Base-by-base conservation (phyloP, 129 eudicot species). In the Erigeron canadensis region DNA sequence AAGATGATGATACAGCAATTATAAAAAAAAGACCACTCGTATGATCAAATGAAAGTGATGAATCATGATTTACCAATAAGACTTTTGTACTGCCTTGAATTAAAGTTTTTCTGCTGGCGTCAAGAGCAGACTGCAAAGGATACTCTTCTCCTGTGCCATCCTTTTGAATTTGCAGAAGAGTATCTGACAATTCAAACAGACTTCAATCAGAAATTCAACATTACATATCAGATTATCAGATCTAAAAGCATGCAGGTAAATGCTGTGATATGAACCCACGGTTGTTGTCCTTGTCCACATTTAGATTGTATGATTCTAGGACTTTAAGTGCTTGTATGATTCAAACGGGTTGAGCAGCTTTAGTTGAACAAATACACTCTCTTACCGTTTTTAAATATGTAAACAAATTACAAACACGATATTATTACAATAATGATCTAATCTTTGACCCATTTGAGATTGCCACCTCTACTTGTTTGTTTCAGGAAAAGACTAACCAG, bases 21-120 rank as follows among this genome's bases (percentile, higher is more conserved):
- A n/a, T n/a, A 42, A 68, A n/a, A 64, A 74, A 11, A 56, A 70
- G 63, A 65, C 18, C 15, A 57, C 48, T 42, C 55, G 37, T 39
- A 17, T 54, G 65, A 46, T 21, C 42, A 67, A 58, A 57, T 9
- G 68, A 57, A 75, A 55, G 67, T 23, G 3, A 11, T 58, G 63
- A 19, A 39, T 63, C 62, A 65, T 40, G 58, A 61, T 71, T 77
- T 89, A 89, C 98, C 98, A 71, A 81, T 77, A 92, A 78, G 74
- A 76, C 73, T 70, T 75, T 87, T 89, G 84, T 81, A 76, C 89
- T 85, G 88, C 98, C 95, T 81, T 92, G 88, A 69, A 86, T 81
- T 38, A 92, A 88, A 56, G 91, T 80, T 71, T 85, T 85, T 78
- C 86, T 92, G 80, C 91, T 85, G 73, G 88, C 95, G 43, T 89